Evolutionary conservation across 1,284 basidiomycete genomes (phyloP), one percentile per base, ranked within the genome.

Genomic region (Volvariella volvacea): DNA sequence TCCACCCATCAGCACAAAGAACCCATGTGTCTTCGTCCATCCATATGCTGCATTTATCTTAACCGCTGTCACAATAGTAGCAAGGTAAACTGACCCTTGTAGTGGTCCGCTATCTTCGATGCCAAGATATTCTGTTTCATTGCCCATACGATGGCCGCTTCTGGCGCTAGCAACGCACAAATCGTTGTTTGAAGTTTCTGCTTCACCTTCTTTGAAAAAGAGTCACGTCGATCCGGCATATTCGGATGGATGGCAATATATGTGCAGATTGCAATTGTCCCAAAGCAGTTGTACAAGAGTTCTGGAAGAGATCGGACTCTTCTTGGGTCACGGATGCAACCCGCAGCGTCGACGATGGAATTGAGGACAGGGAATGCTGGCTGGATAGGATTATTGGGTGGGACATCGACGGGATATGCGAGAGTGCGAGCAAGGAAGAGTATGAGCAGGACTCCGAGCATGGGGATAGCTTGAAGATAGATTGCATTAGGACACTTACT

Each of bases 1-100:
- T 0, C 62, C 64, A 7, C 62, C 61, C 64, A 63, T 65, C 16
- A 50, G 47, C 2, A 52, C 41, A 28, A 63, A 64, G 39, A 52
- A 54, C 1, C 53, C 59, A 25, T 66, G 62, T 0, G 55, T 51
- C 14, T 30, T 39, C 3, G 57, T 61, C 61, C 63, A 63, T 9
- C 19, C n/a, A n/a, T 36, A 20, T 36, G 6, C 19, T 36, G n/a
- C n/a, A n/a, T n/a, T n/a, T 15, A 15, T 36, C 34, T 6, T 16
- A 36, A 6, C 15, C 6, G n/a, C 34, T 16, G 19, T n/a, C n/a
- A n/a, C n/a, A n/a, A n/a, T n/a, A n/a, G n/a, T n/a, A n/a, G n/a
- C 19, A 4, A 16, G 6, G 6, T 4, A 36, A 6, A 15, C 34
- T 6, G 6, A 16, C 34, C n/a, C 19, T 15, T 6, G 15, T 36